Evolutionary conservation across 768 basidiomycete genomes (phyloP).

Genomic region (Termitomyces sp.): DNA sequence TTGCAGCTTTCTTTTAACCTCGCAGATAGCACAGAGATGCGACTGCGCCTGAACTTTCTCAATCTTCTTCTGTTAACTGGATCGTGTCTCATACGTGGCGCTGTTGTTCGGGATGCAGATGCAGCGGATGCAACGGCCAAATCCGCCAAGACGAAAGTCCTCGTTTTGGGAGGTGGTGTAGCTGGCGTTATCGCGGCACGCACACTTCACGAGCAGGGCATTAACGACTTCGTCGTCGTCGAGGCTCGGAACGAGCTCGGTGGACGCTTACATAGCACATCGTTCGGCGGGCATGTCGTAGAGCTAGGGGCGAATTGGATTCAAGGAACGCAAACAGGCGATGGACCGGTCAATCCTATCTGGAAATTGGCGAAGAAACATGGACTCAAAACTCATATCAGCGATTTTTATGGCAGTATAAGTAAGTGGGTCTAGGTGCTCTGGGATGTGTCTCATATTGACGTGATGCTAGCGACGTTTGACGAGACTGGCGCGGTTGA

Average conservation of each 20-base stretch:
- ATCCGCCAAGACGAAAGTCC: slow-evolving; percentile 33
- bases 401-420: slow-evolving; percentile 38
- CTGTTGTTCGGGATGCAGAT: too few species aligned
- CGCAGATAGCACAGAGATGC: not conserved
- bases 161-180: slow-evolving; percentile 66
- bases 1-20: too few species aligned
- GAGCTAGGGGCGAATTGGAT: slow-evolving; percentile 66
- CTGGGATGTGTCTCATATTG: not conserved
- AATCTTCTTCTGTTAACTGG: not conserved
- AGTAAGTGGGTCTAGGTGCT: slow-evolving; percentile 28
- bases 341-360: slow-evolving; percentile 58
- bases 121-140: too few species aligned
- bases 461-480: slow-evolving; percentile 41
- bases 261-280: slow-evolving; percentile 50
- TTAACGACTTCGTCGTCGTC: slow-evolving; percentile 56
- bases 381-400: slow-evolving; percentile 41
- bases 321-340: slow-evolving; percentile 42
- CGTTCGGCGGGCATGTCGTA: slow-evolving; percentile 45
- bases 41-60: not conserved
- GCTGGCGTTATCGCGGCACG: slow-evolving; percentile 64
- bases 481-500: slow-evolving; percentile 47
- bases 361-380: slow-evolving; percentile 54
- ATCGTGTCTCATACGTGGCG: not conserved
- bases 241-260: slow-evolving; percentile 58
- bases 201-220: slow-evolving; percentile 48